Percentiles rank a stretch among this genome's conserved stretches.
Conservation (phyloP, 2,329 filamentous ascomycete species). For the Tolypocladium guangdongense region DNA sequence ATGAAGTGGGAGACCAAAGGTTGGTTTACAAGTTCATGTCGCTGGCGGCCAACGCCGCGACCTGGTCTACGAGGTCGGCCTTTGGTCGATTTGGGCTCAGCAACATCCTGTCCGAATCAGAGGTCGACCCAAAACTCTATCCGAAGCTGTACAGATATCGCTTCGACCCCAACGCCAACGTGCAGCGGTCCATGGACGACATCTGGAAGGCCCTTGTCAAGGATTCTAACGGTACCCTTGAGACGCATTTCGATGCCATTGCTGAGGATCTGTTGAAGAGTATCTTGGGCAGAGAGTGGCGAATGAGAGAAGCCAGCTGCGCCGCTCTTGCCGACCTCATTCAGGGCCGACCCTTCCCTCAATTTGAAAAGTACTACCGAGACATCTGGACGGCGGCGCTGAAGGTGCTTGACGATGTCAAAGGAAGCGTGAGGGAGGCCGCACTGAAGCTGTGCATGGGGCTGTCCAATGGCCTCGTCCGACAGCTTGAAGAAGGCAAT, state of each 20-base stretch:
- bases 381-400: constrained; percentile 79
- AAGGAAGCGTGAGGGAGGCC: constrained; percentile 72
- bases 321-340: constrained; percentile 80
- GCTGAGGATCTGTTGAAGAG: constrained; percentile 78
- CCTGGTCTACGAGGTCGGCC: constrained; percentile 93
- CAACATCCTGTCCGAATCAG: constrained; percentile 79
- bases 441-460: constrained; percentile 74
- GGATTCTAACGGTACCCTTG: constrained; percentile 65
- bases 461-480: constrained; percentile 74
- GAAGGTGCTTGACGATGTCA: constrained; percentile 93
- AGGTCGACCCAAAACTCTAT: constrained; percentile 85
- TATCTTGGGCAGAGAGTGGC: constrained; percentile 86
- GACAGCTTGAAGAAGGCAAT: constrained; percentile 71
- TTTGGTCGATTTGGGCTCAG: constrained; percentile 92
- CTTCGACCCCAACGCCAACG: constrained; percentile 90
- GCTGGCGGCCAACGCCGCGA: constrained; percentile 85
- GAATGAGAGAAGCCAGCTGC: constrained; percentile 85
- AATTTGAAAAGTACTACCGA: constrained; percentile 76
- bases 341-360: constrained; percentile 62
- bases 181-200: constrained; percentile 90
- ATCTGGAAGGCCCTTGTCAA: constrained; percentile 97
- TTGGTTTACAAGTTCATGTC: constrained; percentile 99
- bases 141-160: constrained; percentile 90
- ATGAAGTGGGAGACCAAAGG: constrained; percentile 89
- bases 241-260: constrained; percentile 77